Percentiles rank a stretch among this genome's conserved stretches.
These are phyloP conservation scores for Neurospora cerealis DNA, from an alignment of 495 filamentous ascomycete species.

Conservation along the genomic window DNA sequence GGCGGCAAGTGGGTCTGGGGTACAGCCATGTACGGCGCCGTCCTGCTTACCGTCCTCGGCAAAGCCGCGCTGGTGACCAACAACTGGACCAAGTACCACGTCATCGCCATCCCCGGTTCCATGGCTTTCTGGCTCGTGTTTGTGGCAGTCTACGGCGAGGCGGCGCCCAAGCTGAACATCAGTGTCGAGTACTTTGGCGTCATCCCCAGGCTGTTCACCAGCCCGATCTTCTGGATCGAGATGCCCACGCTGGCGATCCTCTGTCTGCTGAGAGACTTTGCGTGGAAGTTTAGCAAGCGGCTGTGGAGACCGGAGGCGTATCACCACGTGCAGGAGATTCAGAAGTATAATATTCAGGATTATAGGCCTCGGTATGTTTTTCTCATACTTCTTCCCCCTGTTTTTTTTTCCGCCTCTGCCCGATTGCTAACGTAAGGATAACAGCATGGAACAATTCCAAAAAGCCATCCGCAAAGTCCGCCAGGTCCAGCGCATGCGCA, in stretches of 20 bases:
- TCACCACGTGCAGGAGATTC: slow-evolving; percentile 98
- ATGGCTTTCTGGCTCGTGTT: slow-evolving; percentile 88
- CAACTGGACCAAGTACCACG: slow-evolving; percentile 97
- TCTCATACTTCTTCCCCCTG: neutral
- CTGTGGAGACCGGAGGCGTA: slow-evolving; percentile 96
- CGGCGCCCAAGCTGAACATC: slow-evolving; percentile 76
- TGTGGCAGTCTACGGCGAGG: slow-evolving; percentile 79
- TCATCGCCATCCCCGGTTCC: slow-evolving; percentile 91
- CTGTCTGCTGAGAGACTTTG: slow-evolving; percentile 83
- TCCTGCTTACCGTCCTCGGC: slow-evolving; percentile 81
- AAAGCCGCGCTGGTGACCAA: slow-evolving; percentile 94
- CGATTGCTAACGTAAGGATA: slow-evolving; percentile 3
- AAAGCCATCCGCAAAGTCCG: slow-evolving; percentile 98
- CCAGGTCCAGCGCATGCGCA: slow-evolving; percentile 98
- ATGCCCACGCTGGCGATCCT: slow-evolving; percentile 66
- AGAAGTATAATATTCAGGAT: slow-evolving; percentile 99
- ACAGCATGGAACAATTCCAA: slow-evolving; percentile 98
- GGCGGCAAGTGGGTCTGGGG: slow-evolving; percentile 99
- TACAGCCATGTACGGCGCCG: slow-evolving; percentile 80
- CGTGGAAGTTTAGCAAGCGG: slow-evolving; percentile 76
- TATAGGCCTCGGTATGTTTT: slow-evolving; percentile 70
- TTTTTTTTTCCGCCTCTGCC: neutral
- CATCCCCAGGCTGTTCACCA: slow-evolving; percentile 66
- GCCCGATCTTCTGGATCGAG: slow-evolving; percentile 86
- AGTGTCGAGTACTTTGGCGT: slow-evolving; percentile 80